These are phyloP conservation scores for Thymus mandschuricus DNA, from an alignment of 257 asterid genomes.

Conservation along the genomic window DNA sequence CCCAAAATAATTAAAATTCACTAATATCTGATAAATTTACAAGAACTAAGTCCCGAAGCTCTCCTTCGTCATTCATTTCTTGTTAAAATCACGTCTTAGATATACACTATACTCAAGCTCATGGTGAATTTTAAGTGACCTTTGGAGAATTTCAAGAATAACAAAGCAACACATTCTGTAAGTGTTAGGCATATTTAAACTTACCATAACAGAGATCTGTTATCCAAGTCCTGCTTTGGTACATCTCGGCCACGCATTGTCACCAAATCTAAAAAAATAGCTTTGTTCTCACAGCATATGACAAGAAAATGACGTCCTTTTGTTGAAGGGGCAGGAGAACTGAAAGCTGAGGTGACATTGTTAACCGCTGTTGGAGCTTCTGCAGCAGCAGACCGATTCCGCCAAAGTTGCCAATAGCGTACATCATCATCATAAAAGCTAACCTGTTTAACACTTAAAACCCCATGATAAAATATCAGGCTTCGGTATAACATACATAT, in stretches of 20 bases:
- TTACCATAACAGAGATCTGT: constrained; percentile 85
- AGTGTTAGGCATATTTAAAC: constrained; percentile 34
- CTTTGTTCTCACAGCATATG: constrained; percentile 96
- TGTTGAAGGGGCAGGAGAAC: constrained; percentile 89
- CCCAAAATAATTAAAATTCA: constrained; percentile 2
- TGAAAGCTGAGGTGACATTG: constrained; percentile 76
- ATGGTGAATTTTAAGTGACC: background rate
- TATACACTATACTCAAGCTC: background rate
- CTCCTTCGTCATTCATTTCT: constrained; percentile 8
- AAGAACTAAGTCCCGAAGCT: constrained; percentile 18
- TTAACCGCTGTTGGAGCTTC: constrained; percentile 91
- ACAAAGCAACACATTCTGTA: constrained; percentile 5
- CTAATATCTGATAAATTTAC: background rate
- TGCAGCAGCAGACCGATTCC: constrained; percentile 88
- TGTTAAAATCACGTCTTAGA: constrained; percentile 8
- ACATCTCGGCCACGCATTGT: constrained; percentile 99
- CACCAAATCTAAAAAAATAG: constrained; percentile 93
- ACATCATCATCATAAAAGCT: constrained; percentile 97
- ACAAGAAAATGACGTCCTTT: constrained; percentile 98
- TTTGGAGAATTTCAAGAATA: background rate
- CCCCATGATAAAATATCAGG: constrained; percentile 42
- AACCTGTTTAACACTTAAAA: constrained; percentile 95
- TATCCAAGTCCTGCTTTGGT: constrained; percentile 96
- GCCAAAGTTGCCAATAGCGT: constrained; percentile 93
- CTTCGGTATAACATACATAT: constrained; percentile 32